Percentiles rank a stretch among this genome's conserved stretches.
Evolutionary conservation across 306 rosid species (phyloP).

Genomic region (Trichosanthes cucumerina): DNA sequence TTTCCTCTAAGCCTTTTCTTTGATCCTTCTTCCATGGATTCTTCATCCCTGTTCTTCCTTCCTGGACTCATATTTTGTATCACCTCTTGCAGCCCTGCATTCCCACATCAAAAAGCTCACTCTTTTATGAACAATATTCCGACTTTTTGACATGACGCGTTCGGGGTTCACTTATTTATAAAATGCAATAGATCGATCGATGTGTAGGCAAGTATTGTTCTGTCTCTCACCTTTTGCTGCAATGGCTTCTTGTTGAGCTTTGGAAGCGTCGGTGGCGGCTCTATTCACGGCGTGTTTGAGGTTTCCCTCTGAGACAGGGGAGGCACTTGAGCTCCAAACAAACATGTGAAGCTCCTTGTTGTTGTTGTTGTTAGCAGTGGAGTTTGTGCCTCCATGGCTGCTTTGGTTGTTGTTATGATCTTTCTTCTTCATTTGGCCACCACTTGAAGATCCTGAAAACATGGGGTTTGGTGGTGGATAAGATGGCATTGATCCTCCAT

Average conservation of each 20-base stretch:
- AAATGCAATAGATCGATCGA: neutral
- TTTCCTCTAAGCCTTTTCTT: slow-evolving; percentile 21
- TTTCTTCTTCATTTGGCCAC: slow-evolving; percentile 46
- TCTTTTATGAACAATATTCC: neutral
- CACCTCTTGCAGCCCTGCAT: slow-evolving; percentile 26
- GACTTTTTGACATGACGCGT: too few species aligned
- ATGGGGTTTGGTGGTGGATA: slow-evolving; percentile 70
- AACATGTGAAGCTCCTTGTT: slow-evolving; percentile 77
- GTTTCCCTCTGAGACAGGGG: slow-evolving; percentile 78
- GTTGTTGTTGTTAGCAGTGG: neutral
- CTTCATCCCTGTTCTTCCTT: slow-evolving; percentile 26
- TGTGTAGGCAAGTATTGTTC: neutral
- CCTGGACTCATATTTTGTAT: slow-evolving; percentile 54
- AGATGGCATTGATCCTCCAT: slow-evolving; percentile 28
- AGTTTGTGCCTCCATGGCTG: neutral
- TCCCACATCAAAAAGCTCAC: neutral
- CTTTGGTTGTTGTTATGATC: slow-evolving; percentile 15
- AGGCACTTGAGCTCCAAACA: slow-evolving; percentile 87
- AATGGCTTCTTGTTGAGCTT: slow-evolving; percentile 19
- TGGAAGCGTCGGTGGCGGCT: slow-evolving; percentile 53
- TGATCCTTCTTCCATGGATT: slow-evolving; percentile 37
- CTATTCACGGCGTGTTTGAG: slow-evolving; percentile 49
- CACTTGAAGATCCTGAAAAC: slow-evolving; percentile 54
- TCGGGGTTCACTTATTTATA: too few species aligned
- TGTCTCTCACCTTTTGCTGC: slow-evolving; percentile 40